Conservation (phyloP, 768 basidiomycete genomes). For the Trametes cubensis region DNA sequence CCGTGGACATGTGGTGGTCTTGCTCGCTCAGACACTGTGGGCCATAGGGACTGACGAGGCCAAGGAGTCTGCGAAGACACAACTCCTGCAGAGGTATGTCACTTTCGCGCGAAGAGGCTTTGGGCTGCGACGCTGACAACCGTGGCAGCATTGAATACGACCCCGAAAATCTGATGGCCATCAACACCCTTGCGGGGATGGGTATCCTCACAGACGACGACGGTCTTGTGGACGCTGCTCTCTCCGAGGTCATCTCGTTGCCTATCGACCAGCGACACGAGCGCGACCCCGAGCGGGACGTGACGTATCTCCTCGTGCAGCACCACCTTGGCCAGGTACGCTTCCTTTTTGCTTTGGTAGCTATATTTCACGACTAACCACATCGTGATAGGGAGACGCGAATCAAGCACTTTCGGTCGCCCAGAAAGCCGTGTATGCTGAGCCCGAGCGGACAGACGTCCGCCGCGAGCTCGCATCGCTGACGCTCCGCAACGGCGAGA, state of each 20-base stretch:
- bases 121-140: background rate
- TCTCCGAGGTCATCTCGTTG: conserved; percentile 76
- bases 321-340: conserved; percentile 75
- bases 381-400: conserved; percentile 53
- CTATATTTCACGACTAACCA: too few relatives aligned
- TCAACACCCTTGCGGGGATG: conserved; percentile 87
- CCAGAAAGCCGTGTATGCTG: conserved; percentile 58
- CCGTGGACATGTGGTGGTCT: conserved; percentile 69
- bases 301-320: conserved; percentile 70
- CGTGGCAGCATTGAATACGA: conserved; percentile 69
- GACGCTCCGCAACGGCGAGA: conserved; percentile 50
- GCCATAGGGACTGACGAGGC: conserved; percentile 74
- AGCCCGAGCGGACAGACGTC: conserved; percentile 53
- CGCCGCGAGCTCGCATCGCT: conserved; percentile 60
- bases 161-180: conserved; percentile 76
- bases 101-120: background rate
- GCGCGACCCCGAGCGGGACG: conserved; percentile 71
- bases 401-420: conserved; percentile 52
- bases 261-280: conserved; percentile 64
- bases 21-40: conserved; percentile 90
- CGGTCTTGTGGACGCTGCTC: conserved; percentile 79
- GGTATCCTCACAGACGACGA: conserved; percentile 81
- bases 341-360: too few relatives aligned
- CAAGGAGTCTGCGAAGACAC: conserved; percentile 73
- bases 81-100: conserved; percentile 79